Base-by-base conservation (phyloP, 345 rosid species). In the Melaleuca alternifolia region DNA sequence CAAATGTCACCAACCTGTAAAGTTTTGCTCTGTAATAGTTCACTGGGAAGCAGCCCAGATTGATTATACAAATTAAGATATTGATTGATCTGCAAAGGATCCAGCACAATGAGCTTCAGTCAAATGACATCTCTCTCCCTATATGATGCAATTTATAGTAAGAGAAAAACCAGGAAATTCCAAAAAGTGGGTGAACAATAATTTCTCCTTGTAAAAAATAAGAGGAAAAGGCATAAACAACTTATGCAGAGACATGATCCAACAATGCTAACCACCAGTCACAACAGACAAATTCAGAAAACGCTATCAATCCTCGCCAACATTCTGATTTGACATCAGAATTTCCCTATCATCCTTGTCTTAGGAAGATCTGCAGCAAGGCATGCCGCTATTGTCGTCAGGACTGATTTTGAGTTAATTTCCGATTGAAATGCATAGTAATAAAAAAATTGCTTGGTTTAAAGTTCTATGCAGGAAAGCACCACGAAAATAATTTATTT, bases 31-130 rank as follows among this genome's bases (percentile, higher is more conserved):
- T 94, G 96, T 89, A 89, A 93, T 85, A 95, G 85, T 89, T 92
- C 89, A 92, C 98, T 95, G 5, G 99, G 98, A 57, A 92, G 92
- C 87, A 95, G 89, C 88, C 96, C 96, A 85, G 91, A 90, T 62
- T 88, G 93, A 86, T 95, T 92, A 93, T 93, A 93, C 88, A 96
- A 89, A 84, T 89, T 91, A 30, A 95, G 93, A 89, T 91, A 97
- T 87, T 92, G 98, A 83, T 87, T 93, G 82, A 97, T 93, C 98
- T 96, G 94, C 92, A 88, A 89, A 88, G 13, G 30, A 41, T 24
- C 3, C 85, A 90, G 82, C 83, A 86, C 37, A 83, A 61, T 87
- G 54, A 89, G 82, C 50, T 51, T 88, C 51, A 51, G 65, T 24
- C 37, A 77, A 77, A 23, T 28, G 33, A 71, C 18, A 30, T 62